Percentiles rank a stretch among this genome's conserved stretches.
Evolutionary conservation across 1,284 basidiomycete species (phyloP).

Genomic region (Tausonia pullulans): DNA sequence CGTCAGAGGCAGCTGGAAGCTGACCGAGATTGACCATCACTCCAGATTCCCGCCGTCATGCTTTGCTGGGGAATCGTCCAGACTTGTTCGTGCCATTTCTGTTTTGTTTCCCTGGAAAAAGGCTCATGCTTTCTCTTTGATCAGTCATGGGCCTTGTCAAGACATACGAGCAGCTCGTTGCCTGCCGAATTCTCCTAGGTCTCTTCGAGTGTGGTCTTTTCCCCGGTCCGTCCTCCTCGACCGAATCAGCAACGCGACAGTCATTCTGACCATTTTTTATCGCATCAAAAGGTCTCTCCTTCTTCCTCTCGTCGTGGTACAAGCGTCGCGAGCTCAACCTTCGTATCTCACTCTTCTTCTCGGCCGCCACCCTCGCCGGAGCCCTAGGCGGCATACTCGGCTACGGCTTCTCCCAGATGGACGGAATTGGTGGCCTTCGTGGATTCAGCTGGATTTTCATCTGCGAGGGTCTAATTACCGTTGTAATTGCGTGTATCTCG

Average conservation of each 20-base stretch:
- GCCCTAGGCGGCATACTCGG: slow-evolving; percentile 35
- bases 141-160: slow-evolving; percentile 33
- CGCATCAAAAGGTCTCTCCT: slow-evolving; percentile 30
- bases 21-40: too few relatives aligned
- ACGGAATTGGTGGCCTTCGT: slow-evolving; percentile 34
- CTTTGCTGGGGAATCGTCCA: slow-evolving; percentile 18
- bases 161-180: slow-evolving; percentile 33
- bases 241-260: background rate
- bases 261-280: slow-evolving; percentile 22
- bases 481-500: slow-evolving; percentile 29
- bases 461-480: slow-evolving; percentile 36
- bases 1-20: too few relatives aligned
- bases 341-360: slow-evolving; percentile 35
- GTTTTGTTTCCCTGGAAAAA: too few relatives aligned
- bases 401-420: slow-evolving; percentile 31
- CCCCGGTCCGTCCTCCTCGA: background rate
- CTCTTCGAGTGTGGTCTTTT: slow-evolving; percentile 31
- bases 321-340: slow-evolving; percentile 20
- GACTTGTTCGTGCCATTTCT: background rate
- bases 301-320: slow-evolving; percentile 38
- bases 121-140: too few relatives aligned
- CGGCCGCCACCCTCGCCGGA: slow-evolving; percentile 37
- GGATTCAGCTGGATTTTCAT: slow-evolving; percentile 41
- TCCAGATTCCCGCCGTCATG: slow-evolving; percentile 18
- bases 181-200: slow-evolving; percentile 34